Base-by-base conservation (phyloP, 129 eudicot species). In the Deinandra increscens region DNA sequence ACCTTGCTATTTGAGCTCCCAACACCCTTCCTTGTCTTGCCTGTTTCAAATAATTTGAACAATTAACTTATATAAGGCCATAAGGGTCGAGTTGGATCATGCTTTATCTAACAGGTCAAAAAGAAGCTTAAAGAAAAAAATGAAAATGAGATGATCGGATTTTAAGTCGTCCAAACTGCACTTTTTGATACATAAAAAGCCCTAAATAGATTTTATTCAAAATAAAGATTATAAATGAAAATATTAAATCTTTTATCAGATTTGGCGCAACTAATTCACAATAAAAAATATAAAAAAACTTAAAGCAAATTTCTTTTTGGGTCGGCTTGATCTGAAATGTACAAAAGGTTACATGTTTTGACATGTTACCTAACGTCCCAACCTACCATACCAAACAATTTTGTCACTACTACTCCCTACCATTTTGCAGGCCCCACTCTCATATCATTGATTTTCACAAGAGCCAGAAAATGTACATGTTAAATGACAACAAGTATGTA, bases 1-100 rank as follows among this genome's bases (percentile, higher is more conserved):
- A 78, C 68, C 64, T 84, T 60, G 43, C 67, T 17, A 83, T 75
- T 72, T 77, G 87, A 78, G 83, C 70, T 37, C 15, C 72, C 91
- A 61, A 69, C 75, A 75, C 69, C 80, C 68, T 53, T 81, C 38
- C 83, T 87, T 66, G 84, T 77, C 66, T 56, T 74, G 59, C 88
- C 88, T 84, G 91, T 10, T 10, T 46, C 65, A 64, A 73, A 70
- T 72, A 10, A 6, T 9, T 54, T 22, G 9, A 54, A 5, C n/a
- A 14, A 22, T 54, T 20, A 19, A 54, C 60, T 8, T 54, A 10
- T 54, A n/a, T 13, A 12, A 26, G n/a, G n/a, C n/a, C n/a, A n/a
- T n/a, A n/a, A 3, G 17, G 3, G 50, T 13, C n/a, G 46, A 44
- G 13, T 45, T 15, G 18, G 17, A 14, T 43, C 11, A 43, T 43